Conservation (phyloP, 495 filamentous ascomycete species). For the Daldinia decipiens region DNA sequence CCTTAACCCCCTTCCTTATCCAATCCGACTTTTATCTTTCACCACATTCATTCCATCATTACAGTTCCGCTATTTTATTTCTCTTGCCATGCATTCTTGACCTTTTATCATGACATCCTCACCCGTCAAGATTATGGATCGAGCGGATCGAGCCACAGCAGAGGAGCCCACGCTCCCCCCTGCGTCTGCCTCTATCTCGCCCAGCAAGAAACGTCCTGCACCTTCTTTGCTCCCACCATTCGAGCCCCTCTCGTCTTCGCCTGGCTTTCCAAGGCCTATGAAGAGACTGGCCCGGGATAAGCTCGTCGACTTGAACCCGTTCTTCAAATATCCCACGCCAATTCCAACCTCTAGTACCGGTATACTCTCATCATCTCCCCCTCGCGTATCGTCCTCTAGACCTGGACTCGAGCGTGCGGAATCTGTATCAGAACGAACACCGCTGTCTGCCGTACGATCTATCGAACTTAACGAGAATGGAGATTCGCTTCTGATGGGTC, state of each 20-base stretch:
- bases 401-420: constrained; percentile 66
- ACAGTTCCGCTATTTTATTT: constrained; percentile 4
- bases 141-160: constrained; percentile 26
- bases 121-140: constrained; percentile 45
- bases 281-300: constrained; percentile 74
- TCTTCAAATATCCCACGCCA: constrained; percentile 83
- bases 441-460: constrained; percentile 81
- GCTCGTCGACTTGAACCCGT: constrained; percentile 52
- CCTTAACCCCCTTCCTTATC: constrained; percentile 31
- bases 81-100: constrained; percentile 40
- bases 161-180: constrained; percentile 46
- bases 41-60: constrained; percentile 31
- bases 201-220: constrained; percentile 73
- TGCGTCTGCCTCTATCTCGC: constrained; percentile 34
- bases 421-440: constrained; percentile 86
- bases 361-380: constrained; percentile 89
- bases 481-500: constrained; percentile 83
- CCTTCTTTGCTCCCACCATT: constrained; percentile 89
- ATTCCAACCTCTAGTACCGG: constrained; percentile 93
- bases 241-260: constrained; percentile 91
- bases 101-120: constrained; percentile 44
- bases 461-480: constrained; percentile 85
- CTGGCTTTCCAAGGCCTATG: constrained; percentile 76
- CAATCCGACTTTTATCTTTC: constrained; percentile 16
- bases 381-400: constrained; percentile 64